phyloP scores from a whole-genome alignment of 2,329 filamentous ascomycete genomes.

The Ciborinia camelliae region DNA sequence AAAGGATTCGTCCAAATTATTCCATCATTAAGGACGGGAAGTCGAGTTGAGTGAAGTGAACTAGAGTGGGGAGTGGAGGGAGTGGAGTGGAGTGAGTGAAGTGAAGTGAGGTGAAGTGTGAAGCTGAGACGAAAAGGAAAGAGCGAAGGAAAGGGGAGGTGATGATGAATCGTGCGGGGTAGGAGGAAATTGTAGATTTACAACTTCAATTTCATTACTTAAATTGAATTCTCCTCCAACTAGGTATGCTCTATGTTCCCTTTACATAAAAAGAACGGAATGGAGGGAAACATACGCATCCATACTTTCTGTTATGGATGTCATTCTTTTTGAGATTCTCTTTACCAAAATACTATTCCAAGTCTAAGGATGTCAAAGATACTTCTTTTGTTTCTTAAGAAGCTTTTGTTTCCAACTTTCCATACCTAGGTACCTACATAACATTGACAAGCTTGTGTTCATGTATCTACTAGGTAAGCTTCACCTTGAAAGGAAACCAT shows the following conservation, averaged over 20 bases:
- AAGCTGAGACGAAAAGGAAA: not conserved
- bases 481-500: not conserved
- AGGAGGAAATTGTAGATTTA: not conserved
- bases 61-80: no score
- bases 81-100: not conserved
- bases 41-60: not conserved
- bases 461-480: not conserved
- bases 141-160: not conserved
- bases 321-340: not conserved
- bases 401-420: not conserved
- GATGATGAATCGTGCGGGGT: not conserved
- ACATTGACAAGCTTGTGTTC: not conserved
- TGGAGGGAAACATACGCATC: not conserved
- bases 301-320: not conserved
- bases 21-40: no score
- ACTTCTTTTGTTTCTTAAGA: not conserved
- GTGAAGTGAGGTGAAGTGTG: constrained; percentile 8
- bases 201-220: not conserved
- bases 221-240: not conserved
- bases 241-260: no score
- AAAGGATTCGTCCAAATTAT: not conserved
- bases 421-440: not conserved
- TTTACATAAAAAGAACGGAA: no score
- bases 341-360: not conserved
- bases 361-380: not conserved